These are phyloP conservation scores for Pichia norvegensis DNA, from an alignment of 1,139 yeast species.

Conservation along the genomic window DNA sequence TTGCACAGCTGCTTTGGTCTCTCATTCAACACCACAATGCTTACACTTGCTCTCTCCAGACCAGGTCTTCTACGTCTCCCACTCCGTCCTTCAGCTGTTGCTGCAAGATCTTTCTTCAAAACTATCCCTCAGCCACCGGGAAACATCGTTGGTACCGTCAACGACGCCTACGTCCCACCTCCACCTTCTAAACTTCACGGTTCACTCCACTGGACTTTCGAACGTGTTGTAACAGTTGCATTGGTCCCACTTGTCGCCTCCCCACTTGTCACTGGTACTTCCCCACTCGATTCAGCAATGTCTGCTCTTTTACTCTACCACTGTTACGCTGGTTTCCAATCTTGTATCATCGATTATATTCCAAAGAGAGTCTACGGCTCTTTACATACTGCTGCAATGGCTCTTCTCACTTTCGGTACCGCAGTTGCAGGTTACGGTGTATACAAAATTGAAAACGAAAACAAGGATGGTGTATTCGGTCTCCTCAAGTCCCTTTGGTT, in stretches of 20 bases:
- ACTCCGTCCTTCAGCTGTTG: constrained; percentile 2
- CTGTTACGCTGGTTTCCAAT: constrained; percentile 63
- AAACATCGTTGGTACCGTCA: constrained; percentile 63
- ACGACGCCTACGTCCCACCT: constrained; percentile 65
- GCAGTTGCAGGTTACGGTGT: constrained; percentile 59
- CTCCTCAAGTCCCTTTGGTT: constrained; percentile 36
- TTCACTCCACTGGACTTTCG: constrained; percentile 67
- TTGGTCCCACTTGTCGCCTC: constrained; percentile 59
- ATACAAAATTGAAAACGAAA: constrained; percentile 52
- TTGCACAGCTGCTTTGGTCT: no score
- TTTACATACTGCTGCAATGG: constrained; percentile 54
- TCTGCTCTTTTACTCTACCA: constrained; percentile 54
- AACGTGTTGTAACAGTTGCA: constrained; percentile 50
- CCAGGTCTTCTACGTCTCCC: constrained; percentile 20
- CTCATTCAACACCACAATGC: not conserved
- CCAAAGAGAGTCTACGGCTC: constrained; percentile 67
- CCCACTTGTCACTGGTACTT: constrained; percentile 52
- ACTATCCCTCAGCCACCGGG: constrained; percentile 70
- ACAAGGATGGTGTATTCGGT: constrained; percentile 52
- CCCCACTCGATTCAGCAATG: constrained; percentile 52
- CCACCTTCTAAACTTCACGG: constrained; percentile 50
- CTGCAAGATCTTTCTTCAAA: constrained; percentile 33
- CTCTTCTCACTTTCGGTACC: constrained; percentile 57
- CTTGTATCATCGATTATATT: constrained; percentile 75
- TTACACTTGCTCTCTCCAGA: constrained; percentile 15